These are phyloP conservation scores for Coemansia sp. DNA, from an alignment of 192 early-diverging fungal species.

Conservation along the genomic window DNA sequence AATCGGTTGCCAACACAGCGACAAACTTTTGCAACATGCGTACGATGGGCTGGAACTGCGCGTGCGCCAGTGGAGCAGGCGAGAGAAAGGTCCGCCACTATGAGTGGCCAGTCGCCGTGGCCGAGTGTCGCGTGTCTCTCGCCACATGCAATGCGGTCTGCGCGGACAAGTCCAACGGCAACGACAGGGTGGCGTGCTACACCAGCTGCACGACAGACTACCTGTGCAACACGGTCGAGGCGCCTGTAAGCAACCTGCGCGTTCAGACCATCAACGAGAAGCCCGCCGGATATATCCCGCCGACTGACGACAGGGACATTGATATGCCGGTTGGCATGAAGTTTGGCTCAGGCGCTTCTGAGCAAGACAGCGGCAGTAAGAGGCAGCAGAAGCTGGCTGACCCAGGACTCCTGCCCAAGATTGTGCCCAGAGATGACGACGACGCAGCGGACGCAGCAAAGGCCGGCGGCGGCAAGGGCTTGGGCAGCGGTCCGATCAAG, in stretches of 20 bases:
- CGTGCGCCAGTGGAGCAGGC: slow-evolving; percentile 19
- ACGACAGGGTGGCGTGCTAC: slow-evolving; percentile 29
- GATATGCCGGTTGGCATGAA: slow-evolving; percentile 55
- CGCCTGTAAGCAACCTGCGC: slow-evolving; percentile 43
- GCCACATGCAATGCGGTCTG: slow-evolving; percentile 32
- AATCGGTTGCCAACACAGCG: slow-evolving; percentile 31
- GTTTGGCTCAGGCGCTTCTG: slow-evolving; percentile 30
- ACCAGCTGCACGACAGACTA: slow-evolving; percentile 44
- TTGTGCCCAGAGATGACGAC: slow-evolving; percentile 26
- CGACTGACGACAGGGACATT: slow-evolving; percentile 41
- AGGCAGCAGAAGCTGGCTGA: slow-evolving; percentile 18
- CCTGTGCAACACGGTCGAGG: slow-evolving; percentile 39
- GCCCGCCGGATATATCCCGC: slow-evolving; percentile 45
- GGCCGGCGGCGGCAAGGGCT: slow-evolving; percentile 2
- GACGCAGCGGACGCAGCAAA: neutral
- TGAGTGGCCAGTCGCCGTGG: slow-evolving; percentile 46
- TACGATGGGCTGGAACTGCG: slow-evolving; percentile 57
- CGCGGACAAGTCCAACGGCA: slow-evolving; percentile 11
- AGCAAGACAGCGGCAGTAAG: slow-evolving; percentile 3
- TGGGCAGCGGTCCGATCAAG: neutral
- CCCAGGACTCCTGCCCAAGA: slow-evolving; percentile 35
- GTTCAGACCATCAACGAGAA: slow-evolving; percentile 34
- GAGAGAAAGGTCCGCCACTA: slow-evolving; percentile 26
- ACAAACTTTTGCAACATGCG: slow-evolving; percentile 56
- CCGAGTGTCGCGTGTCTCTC: slow-evolving; percentile 50